phyloP scores from a whole-genome alignment of 192 early-diverging fungal genomes.

The Chytriomyces sp. region DNA sequence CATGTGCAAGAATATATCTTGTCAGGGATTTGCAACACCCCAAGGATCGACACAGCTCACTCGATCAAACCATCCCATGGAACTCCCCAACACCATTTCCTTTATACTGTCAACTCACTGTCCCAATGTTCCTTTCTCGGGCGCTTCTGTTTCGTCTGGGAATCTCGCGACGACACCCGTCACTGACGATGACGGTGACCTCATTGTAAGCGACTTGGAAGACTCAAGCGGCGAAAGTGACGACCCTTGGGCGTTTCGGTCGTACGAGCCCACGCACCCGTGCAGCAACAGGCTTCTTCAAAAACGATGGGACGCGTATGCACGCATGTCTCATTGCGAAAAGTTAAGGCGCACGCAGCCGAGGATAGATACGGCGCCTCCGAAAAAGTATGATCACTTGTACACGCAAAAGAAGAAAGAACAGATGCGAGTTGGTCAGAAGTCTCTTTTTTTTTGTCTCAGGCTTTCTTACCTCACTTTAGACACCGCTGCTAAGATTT shows the following conservation, averaged over 20 bases:
- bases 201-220: neutral
- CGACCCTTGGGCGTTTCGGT: conserved; percentile 6
- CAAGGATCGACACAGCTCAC: neutral
- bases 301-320: neutral
- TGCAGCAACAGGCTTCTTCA: conserved; percentile 21
- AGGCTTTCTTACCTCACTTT: neutral
- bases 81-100: neutral
- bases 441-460: neutral
- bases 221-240: neutral
- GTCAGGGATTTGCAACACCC: neutral
- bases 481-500: neutral
- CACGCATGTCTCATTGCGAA: neutral
- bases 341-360: neutral
- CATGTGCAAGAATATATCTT: no score
- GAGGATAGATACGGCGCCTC: conserved; percentile 18
- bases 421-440: conserved; percentile 10
- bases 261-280: conserved; percentile 14
- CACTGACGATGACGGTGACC: neutral
- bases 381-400: conserved; percentile 22
- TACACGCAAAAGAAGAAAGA: conserved; percentile 3
- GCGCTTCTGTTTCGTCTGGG: neutral
- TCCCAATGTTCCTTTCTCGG: neutral
- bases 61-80: no score
- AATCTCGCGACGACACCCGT: neutral
- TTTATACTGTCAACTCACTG: neutral